Conservation (phyloP, 108 stramenopile genomes). For the Nannochloropsis gaditana region DNA sequence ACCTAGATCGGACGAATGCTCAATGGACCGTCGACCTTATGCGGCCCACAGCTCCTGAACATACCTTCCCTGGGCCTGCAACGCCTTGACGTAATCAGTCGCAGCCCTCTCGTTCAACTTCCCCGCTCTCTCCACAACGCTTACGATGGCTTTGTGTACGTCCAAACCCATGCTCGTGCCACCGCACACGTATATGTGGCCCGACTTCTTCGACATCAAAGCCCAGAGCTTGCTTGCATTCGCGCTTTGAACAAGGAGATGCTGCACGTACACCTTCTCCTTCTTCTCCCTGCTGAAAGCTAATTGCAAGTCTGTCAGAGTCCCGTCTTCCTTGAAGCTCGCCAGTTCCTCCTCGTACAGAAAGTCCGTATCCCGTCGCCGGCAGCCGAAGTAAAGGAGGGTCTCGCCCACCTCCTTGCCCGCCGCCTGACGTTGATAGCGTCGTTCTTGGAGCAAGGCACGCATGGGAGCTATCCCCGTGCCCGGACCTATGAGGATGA, state of each 20-base stretch:
- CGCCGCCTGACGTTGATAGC: not conserved
- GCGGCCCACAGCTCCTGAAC: constrained; percentile 36
- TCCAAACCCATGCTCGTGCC: constrained; percentile 54
- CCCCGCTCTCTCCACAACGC: constrained; percentile 23
- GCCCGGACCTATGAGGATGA: constrained; percentile 94
- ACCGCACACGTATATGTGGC: constrained; percentile 55
- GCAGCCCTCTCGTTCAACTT: not conserved
- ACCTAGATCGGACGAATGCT: not conserved
- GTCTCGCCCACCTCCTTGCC: constrained; percentile 56
- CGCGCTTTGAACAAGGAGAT: constrained; percentile 31
- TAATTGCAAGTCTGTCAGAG: constrained; percentile 63
- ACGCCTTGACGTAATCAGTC: constrained; percentile 7
- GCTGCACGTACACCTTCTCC: constrained; percentile 82
- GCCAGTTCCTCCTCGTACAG: constrained; percentile 84
- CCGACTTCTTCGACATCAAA: constrained; percentile 33
- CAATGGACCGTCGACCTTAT: not conserved
- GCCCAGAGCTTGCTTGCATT: constrained; percentile 40
- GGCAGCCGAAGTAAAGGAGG: constrained; percentile 95
- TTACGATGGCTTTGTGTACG: constrained; percentile 42
- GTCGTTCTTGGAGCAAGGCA: constrained; percentile 79
- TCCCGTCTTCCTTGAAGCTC: constrained; percentile 58
- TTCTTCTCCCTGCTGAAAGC: constrained; percentile 81
- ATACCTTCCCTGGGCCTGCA: constrained; percentile 37
- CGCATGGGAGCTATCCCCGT: constrained; percentile 97
- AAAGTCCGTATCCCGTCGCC: constrained; percentile 69